A percentile compares a stretch with the other conserved stretches of the same genome.
These are phyloP conservation scores for Kandelia obovata DNA, from an alignment of 345 rosid species.

Conservation along the genomic window DNA sequence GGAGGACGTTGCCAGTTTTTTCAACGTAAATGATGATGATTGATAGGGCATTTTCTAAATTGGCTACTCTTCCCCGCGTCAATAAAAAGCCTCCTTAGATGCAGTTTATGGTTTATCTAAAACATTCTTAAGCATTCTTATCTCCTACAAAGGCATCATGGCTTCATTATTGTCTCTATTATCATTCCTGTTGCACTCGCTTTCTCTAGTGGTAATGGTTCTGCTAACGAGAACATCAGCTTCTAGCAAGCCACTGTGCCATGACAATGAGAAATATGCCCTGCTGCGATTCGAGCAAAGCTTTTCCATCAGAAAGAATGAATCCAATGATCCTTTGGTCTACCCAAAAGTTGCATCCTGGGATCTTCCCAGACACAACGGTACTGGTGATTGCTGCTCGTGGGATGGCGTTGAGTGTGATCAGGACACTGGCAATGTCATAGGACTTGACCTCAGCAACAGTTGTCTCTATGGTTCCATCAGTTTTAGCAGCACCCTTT, in stretches of 20 bases:
- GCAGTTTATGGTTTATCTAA: background rate
- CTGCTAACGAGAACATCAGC: too few species aligned
- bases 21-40: too few species aligned
- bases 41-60: too few species aligned
- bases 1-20: too few species aligned
- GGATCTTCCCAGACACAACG: background rate
- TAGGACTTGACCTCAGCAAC: slow-evolving; percentile 10
- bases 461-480: slow-evolving; percentile 20
- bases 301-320: background rate
- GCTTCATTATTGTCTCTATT: too few species aligned
- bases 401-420: slow-evolving; percentile 25
- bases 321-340: background rate
- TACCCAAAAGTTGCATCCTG: slow-evolving; percentile 4
- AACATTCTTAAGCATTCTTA: background rate
- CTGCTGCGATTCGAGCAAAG: slow-evolving; percentile 9
- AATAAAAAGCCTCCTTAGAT: too few species aligned
- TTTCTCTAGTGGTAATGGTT: too few species aligned
- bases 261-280: slow-evolving; percentile 1
- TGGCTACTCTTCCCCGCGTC: too few species aligned
- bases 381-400: slow-evolving; percentile 6
- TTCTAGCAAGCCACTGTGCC: background rate
- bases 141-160: background rate
- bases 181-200: too few species aligned
- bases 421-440: background rate
- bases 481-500: slow-evolving; percentile 14